phyloP scores from a whole-genome alignment of 768 basidiomycete genomes.

The Suillus occidentalis region DNA sequence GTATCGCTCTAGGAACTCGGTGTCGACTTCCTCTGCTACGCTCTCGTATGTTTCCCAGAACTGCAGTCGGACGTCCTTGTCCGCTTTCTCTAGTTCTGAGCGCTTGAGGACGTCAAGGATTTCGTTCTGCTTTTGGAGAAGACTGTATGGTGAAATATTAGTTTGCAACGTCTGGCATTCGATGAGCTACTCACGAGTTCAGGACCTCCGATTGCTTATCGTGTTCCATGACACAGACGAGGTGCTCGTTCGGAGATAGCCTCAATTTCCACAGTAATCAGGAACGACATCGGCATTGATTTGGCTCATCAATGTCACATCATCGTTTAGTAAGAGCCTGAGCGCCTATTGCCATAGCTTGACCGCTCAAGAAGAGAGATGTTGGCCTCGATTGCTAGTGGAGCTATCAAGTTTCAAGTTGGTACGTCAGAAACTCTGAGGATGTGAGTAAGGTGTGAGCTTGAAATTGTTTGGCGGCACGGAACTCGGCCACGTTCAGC shows the following conservation, averaged over 20 bases:
- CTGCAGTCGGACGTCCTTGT: constrained; percentile 9
- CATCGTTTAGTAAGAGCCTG: neutral
- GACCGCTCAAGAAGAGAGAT: neutral
- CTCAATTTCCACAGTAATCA: neutral
- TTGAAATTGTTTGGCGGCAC: neutral
- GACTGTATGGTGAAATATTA: neutral
- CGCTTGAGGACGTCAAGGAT: neutral
- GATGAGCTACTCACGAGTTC: neutral
- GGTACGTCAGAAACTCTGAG: neutral
- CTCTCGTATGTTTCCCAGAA: constrained; percentile 6
- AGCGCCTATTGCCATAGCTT: neutral
- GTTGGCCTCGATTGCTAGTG: neutral
- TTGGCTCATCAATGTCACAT: neutral
- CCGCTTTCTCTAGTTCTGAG: constrained; percentile 1
- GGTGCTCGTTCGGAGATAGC: neutral
- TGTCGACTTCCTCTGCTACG: constrained; percentile 8
- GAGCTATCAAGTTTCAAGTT: too few species aligned
- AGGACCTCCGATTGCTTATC: constrained; percentile 1
- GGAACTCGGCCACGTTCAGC: neutral
- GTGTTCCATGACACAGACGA: neutral
- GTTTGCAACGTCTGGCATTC: neutral
- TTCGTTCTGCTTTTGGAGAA: constrained; percentile 1
- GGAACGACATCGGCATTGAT: neutral
- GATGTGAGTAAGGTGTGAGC: neutral
- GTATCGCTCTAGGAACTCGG: constrained; percentile 11